Base-by-base conservation (phyloP, 495 filamentous ascomycete species). In the Beverwykella pulmonaria region DNA sequence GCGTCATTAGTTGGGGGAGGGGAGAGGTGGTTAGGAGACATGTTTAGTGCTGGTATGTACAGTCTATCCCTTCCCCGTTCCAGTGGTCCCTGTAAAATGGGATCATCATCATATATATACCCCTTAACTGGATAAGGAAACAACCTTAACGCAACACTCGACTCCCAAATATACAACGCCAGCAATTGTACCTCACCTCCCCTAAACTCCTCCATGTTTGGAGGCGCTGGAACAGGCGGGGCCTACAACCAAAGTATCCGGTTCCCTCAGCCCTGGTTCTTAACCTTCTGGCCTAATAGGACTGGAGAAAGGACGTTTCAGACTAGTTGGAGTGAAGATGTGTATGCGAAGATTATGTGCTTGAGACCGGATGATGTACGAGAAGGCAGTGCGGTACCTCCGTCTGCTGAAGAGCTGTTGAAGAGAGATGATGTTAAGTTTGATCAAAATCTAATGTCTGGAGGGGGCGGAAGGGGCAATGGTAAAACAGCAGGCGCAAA, bases 341-440 rank as follows among this genome's bases (percentile, higher is more conserved):
- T 62, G n/a, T 30, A 44, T n/a, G 59, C 41, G 23, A 30, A 53
- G 29, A 53, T 62, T 39, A 5, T n/a, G 29, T 62, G 59, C 26
- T 20, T 53, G 22, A 62, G 26, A 25, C 29, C 34, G 1, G 46
- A 53, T 23, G 30, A 53, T 8, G 15, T 53, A 1, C 5, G 1
- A 2, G 58, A 53, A 32, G 59, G 59, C 4, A 62, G 59, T 27
- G 48, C 15, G 4, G 48, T 44, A 29, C 59, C 59, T 10, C 41
- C 57, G n/a, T 9, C 14, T 44, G 39, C 8, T 2, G 3, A 44
- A n/a, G 39, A 44, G 39, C 15, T 44, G 17, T n/a, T 44, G 15
- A 12, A 34, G 4, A 44, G 39, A 3, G 8, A 2, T 9, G 39
- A 44, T 44, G 39, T n/a, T 14, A 44, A 44, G 17, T 44, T 44